These are phyloP conservation scores for Penicillium sumatraense DNA, from an alignment of 2,329 filamentous ascomycete species.

Conservation along the genomic window DNA sequence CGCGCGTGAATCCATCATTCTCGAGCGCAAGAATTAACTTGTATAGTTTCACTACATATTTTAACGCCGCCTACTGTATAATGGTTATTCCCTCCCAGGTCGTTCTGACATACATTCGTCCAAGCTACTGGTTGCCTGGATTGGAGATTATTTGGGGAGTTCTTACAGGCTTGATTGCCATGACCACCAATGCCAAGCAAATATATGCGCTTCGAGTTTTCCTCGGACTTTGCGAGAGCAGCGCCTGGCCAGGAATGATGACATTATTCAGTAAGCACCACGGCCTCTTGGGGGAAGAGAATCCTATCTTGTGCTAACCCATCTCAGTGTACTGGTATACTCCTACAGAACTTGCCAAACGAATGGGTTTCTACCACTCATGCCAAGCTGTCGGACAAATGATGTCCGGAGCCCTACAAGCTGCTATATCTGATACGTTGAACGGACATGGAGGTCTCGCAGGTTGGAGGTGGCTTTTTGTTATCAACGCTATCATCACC, in stretches of 20 bases:
- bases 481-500: constrained; percentile 44
- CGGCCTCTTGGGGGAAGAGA: too few relatives aligned
- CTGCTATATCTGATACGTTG: constrained; percentile 37
- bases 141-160: constrained; percentile 36
- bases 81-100: constrained; percentile 48
- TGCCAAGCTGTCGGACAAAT: constrained; percentile 36
- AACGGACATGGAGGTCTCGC: constrained; percentile 34
- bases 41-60: constrained; percentile 43
- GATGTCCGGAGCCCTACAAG: constrained; percentile 37
- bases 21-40: not conserved
- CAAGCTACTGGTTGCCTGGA: constrained; percentile 34
- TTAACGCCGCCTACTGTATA: constrained; percentile 46
- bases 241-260: constrained; percentile 37
- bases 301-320: not conserved
- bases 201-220: constrained; percentile 36
- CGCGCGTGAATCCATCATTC: not conserved
- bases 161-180: constrained; percentile 34
- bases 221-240: constrained; percentile 35
- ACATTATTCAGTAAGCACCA: constrained; percentile 31
- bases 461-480: constrained; percentile 44
- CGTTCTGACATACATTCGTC: constrained; percentile 42
- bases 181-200: constrained; percentile 33
- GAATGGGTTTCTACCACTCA: constrained; percentile 38
- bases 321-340: constrained; percentile 43
- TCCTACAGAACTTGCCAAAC: constrained; percentile 39